Base-by-base conservation (phyloP, 176 grass and related monocot species). In the Musa acuminata region DNA sequence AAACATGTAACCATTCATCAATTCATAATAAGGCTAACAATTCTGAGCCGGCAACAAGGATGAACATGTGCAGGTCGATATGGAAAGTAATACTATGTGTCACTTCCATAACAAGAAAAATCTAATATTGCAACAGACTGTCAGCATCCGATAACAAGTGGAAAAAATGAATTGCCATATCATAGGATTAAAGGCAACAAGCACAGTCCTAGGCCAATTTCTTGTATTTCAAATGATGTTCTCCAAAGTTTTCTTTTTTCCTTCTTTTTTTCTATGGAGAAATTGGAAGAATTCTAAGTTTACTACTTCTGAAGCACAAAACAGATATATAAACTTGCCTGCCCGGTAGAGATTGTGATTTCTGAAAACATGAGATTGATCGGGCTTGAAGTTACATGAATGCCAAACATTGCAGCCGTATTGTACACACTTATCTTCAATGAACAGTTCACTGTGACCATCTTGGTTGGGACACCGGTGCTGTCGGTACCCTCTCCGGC, bases 381-480 rank as follows among this genome's bases (percentile, higher is more conserved):
- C 3, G 87, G 82, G 48, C 70, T 79, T 8, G 87, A 86, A 52
- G 90, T 88, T 2, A 92, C 94, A 78, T 93, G 84, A 63, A 98
- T 98, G 72, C 90, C 94, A 52, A 85, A 91, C 94, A 87, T 87
- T 1, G 80, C 78, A 11, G 94, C 92, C 20, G 90, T 88, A 69
- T 98, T 98, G 59, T 82, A 75, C 11, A 98, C 86, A 51, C 72
- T 72, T 14, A 98, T 81, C 78, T 74, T 69, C 64, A 98, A 71
- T 0, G 94, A 85, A 77, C 90, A 85, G 54, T 98, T 98, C 50
- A 84, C 49, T 0, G 94, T 98, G 6, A 93, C 78, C 68, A 98
- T 65, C 76, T 87, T 87, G 49, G 94, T 98, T 11, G 90, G 90
- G 66, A 93, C 94, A 0, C 94, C 90, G 48, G 94, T 91, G 49